These are phyloP conservation scores for Salvia rosmarinus DNA, from an alignment of 257 asterid genomes.

Conservation along the genomic window DNA sequence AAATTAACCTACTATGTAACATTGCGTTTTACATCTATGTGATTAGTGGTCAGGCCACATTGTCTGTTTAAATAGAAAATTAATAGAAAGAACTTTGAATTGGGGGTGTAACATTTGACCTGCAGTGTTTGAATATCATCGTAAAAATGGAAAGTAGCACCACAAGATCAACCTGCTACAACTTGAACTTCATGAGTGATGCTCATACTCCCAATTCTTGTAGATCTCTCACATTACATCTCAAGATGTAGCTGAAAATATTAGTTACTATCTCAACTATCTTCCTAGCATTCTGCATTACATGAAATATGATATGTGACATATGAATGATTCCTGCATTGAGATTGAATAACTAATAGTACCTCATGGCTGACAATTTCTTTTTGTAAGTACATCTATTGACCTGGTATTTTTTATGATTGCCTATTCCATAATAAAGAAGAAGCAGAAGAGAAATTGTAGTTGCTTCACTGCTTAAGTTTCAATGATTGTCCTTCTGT, in stretches of 20 bases:
- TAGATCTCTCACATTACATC: too few relatives aligned
- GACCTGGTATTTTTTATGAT: conserved; percentile 10
- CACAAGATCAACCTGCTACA: too few relatives aligned
- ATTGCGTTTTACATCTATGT: neutral
- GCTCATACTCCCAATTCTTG: too few relatives aligned
- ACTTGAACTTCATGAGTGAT: too few relatives aligned
- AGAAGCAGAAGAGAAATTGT: neutral
- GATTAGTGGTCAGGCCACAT: neutral
- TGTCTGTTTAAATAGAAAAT: too few relatives aligned
- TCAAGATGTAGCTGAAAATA: neutral
- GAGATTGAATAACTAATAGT: conserved; percentile 19
- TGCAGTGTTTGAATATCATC: too few relatives aligned
- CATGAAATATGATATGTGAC: conserved; percentile 3
- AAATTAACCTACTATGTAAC: neutral
- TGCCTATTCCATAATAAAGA: conserved; percentile 8
- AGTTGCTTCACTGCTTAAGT: neutral
- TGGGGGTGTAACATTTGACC: too few relatives aligned
- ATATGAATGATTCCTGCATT: neutral
- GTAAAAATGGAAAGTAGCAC: too few relatives aligned
- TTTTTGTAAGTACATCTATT: conserved; percentile 17
- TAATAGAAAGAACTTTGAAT: too few relatives aligned
- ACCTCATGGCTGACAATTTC: neutral
- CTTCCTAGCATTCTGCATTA: neutral
- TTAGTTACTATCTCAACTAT: neutral
- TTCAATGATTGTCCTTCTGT: conserved; percentile 23